Percentiles rank a stretch among this genome's conserved stretches.
These are phyloP conservation scores for Bipolaris bicolor DNA, from an alignment of 2,329 filamentous ascomycete species.

Conservation along the genomic window DNA sequence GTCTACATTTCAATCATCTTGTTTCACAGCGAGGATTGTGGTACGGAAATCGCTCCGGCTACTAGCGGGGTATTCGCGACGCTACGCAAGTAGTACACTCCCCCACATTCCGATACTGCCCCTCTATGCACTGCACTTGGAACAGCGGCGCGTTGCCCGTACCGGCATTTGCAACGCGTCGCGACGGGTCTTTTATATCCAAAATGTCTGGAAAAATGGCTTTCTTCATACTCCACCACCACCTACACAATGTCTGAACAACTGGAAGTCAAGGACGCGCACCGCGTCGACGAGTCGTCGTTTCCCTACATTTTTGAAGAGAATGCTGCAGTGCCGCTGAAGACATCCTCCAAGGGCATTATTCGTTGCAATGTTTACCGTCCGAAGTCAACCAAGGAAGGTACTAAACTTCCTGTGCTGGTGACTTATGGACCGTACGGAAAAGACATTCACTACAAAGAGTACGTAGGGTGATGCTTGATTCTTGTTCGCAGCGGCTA, in stretches of 20 bases:
- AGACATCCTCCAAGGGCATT: constrained; percentile 47
- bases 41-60: neutral
- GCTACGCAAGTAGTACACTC: neutral
- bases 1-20: too few relatives aligned
- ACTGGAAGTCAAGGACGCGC: constrained; percentile 40
- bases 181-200: constrained; percentile 24
- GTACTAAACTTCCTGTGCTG: constrained; percentile 61
- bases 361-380: constrained; percentile 60
- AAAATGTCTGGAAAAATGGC: constrained; percentile 5
- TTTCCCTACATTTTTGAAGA: constrained; percentile 58
- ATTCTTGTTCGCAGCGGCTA: neutral
- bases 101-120: constrained; percentile 31
- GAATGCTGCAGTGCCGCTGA: constrained; percentile 56
- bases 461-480: constrained; percentile 37
- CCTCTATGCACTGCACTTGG: constrained; percentile 13
- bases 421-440: constrained; percentile 77
- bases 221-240: neutral
- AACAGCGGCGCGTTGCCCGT: constrained; percentile 10
- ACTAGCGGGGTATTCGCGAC: neutral
- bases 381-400: constrained; percentile 49
- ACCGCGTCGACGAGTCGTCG: constrained; percentile 42
- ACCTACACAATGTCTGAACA: constrained; percentile 32
- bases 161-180: constrained; percentile 18
- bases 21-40: neutral
- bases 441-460: constrained; percentile 71